These are phyloP conservation scores for Monosporascus sp. DNA, from an alignment of 2,329 filamentous ascomycete genomes.

Conservation along the genomic window DNA sequence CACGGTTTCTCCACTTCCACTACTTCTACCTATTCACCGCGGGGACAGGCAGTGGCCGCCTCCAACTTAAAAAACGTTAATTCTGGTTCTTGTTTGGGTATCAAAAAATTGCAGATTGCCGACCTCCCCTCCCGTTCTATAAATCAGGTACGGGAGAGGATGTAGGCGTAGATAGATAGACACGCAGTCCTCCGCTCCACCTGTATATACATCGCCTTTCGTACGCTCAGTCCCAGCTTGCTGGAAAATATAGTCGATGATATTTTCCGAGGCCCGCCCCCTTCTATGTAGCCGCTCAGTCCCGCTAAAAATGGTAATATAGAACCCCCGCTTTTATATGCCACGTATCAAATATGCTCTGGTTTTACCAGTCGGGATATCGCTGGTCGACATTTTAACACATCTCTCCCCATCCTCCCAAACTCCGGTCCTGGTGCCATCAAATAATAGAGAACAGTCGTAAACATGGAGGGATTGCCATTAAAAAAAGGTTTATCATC, in stretches of 20 bases:
- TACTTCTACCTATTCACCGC: neutral
- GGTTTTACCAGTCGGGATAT: neutral
- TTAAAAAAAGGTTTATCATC: constrained; percentile 22
- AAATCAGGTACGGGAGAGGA: neutral
- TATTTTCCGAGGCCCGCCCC: neutral
- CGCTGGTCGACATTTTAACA: neutral
- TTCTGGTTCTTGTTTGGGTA: neutral
- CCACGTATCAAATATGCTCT: neutral
- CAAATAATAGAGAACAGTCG: constrained; percentile 7
- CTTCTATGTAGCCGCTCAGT: neutral
- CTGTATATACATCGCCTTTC: neutral
- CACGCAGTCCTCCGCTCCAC: neutral
- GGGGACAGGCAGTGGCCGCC: neutral
- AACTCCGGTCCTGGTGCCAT: constrained; percentile 7
- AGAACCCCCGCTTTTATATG: neutral
- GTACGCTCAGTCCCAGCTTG: neutral
- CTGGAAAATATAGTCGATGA: neutral
- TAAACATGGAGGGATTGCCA: constrained; percentile 11
- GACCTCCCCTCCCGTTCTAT: neutral
- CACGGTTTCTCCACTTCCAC: neutral
- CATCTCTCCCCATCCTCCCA: neutral
- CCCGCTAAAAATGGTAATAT: neutral
- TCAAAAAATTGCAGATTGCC: neutral
- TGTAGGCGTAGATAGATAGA: neutral
- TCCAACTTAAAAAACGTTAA: neutral